A percentile compares a stretch with the other conserved stretches of the same genome.
These are phyloP conservation scores for Ganoderma boninense DNA, from an alignment of 1,284 basidiomycete genomes.

Conservation along the genomic window DNA sequence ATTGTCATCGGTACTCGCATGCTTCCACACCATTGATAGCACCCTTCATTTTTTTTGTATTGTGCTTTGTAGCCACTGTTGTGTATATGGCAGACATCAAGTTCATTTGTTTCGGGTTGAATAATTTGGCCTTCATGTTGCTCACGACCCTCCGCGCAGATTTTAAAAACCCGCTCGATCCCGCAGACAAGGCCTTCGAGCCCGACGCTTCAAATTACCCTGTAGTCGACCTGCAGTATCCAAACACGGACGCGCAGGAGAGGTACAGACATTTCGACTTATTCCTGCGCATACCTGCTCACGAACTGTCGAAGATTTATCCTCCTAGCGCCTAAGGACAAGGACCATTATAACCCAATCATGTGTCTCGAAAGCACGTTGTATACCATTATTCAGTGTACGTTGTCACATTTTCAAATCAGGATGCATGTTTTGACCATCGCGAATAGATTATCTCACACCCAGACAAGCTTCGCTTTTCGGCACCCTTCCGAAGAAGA, in stretches of 20 bases:
- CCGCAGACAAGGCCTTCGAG: constrained; percentile 65
- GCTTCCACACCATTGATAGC: background rate
- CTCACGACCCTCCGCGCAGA: constrained; percentile 48
- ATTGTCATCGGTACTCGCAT: background rate
- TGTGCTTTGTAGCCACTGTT: background rate
- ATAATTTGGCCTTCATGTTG: background rate
- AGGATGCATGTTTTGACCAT: constrained; percentile 27
- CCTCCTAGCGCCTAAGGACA: constrained; percentile 77
- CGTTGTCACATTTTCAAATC: constrained; percentile 32
- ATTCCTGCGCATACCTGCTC: constrained; percentile 5
- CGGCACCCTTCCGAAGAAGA: constrained; percentile 65
- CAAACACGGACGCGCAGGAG: constrained; percentile 70
- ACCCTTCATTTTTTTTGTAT: background rate
- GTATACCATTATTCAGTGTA: constrained; percentile 74
- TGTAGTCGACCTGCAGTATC: constrained; percentile 73
- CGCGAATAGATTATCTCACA: constrained; percentile 66
- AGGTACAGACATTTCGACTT: constrained; percentile 46
- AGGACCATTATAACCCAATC: constrained; percentile 82
- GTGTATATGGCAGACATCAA: background rate
- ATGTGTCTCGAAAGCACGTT: constrained; percentile 74
- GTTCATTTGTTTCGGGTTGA: background rate
- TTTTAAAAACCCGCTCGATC: constrained; percentile 69
- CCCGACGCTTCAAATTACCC: constrained; percentile 66
- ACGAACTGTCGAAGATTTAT: constrained; percentile 59
- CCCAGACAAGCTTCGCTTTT: constrained; percentile 68